These are phyloP conservation scores for Exophiala sp. DNA, from an alignment of 2,329 filamentous ascomycete species.

Conservation along the genomic window DNA sequence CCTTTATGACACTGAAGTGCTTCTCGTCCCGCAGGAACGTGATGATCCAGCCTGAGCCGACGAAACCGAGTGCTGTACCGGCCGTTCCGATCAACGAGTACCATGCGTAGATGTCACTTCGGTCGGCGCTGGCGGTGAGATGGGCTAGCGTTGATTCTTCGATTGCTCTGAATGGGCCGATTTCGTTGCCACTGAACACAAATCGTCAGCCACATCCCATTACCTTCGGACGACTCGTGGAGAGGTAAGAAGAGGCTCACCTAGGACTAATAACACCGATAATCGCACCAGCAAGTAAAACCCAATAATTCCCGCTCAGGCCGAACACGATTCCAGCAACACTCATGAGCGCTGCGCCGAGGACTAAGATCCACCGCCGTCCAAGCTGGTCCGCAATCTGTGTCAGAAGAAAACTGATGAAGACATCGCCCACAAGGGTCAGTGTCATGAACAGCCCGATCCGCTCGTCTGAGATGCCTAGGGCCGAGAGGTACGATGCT, in stretches of 20 bases:
- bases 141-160: constrained; percentile 50
- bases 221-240: constrained; percentile 16
- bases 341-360: constrained; percentile 56
- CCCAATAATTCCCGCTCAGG: constrained; percentile 52
- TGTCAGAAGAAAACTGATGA: constrained; percentile 56
- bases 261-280: constrained; percentile 59
- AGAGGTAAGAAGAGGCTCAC: constrained; percentile 29
- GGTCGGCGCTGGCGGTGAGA: constrained; percentile 16
- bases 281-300: constrained; percentile 55
- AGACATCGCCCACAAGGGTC: constrained; percentile 59
- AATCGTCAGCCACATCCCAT: neutral
- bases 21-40: constrained; percentile 43
- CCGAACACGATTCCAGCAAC: constrained; percentile 57
- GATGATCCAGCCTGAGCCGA: constrained; percentile 51
- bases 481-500: constrained; percentile 58
- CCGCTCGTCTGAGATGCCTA: constrained; percentile 54
- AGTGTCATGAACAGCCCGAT: constrained; percentile 65
- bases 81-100: constrained; percentile 51
- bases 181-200: constrained; percentile 55
- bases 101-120: constrained; percentile 26
- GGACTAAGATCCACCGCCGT: constrained; percentile 49
- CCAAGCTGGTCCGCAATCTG: constrained; percentile 59
- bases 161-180: constrained; percentile 60
- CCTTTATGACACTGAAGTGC: constrained; percentile 48
- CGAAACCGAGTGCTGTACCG: constrained; percentile 54